A percentile compares a stretch with the other conserved stretches of the same genome.
Evolutionary conservation across 2,329 filamentous ascomycete genomes (phyloP).

Genomic region (Talaromyces atroroseus): DNA sequence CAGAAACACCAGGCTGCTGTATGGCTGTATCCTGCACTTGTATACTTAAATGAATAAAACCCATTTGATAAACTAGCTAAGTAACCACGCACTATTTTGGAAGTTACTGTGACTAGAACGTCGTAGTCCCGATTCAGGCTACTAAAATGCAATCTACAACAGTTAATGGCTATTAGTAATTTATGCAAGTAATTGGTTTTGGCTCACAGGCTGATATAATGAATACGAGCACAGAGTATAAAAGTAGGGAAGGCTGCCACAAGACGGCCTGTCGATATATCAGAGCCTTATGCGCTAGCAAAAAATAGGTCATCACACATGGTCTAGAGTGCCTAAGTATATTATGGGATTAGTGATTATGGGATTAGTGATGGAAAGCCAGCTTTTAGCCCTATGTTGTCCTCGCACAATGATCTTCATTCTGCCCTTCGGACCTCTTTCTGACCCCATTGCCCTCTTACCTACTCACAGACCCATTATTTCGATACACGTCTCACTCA

Average conservation of each 20-base stretch:
- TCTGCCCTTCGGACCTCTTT: background rate
- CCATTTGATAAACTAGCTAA: too few species aligned
- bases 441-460: background rate
- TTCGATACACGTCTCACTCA: background rate
- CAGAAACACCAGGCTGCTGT: too few species aligned
- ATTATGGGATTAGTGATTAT: too few species aligned
- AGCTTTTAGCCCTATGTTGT: background rate
- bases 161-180: background rate
- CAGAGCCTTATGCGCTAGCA: background rate
- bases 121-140: background rate
- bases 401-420: background rate
- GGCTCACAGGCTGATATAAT: too few species aligned
- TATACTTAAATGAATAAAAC: too few species aligned
- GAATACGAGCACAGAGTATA: background rate
- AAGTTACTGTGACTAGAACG: too few species aligned
- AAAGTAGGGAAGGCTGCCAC: too few species aligned
- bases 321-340: too few species aligned
- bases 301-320: background rate
- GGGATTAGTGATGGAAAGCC: background rate
- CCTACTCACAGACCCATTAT: background rate
- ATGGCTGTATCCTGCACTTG: too few species aligned
- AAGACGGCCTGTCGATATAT: too few species aligned
- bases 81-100: too few species aligned
- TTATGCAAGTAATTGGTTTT: background rate
- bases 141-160: background rate